These are phyloP conservation scores for Hordeum marinum DNA, from an alignment of 176 grass and related monocot genomes.

Conservation along the genomic window DNA sequence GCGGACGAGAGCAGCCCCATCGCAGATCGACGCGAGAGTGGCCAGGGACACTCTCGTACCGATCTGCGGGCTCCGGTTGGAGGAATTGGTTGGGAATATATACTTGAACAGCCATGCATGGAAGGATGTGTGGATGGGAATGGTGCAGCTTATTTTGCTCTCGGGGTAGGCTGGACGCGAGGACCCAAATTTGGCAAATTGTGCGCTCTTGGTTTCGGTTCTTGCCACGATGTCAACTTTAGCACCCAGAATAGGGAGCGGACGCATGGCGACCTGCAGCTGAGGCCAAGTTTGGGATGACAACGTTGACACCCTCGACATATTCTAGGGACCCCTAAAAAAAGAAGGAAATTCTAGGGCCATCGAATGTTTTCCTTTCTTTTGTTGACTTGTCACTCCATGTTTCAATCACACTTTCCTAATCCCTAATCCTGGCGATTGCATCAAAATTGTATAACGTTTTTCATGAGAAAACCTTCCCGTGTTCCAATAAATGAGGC, in stretches of 20 bases:
- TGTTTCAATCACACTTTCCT: too few relatives aligned
- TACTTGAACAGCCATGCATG: constrained; percentile 26
- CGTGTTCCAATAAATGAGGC: too few relatives aligned
- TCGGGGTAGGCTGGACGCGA: neutral
- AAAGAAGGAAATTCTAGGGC: too few relatives aligned
- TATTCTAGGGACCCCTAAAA: too few relatives aligned
- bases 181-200: constrained; percentile 19
- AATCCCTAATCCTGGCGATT: too few relatives aligned
- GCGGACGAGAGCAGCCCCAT: constrained; percentile 39
- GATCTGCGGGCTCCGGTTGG: constrained; percentile 5
- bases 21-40: constrained; percentile 46
- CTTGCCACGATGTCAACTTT: neutral
- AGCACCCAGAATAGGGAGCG: neutral
- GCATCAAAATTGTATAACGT: too few relatives aligned
- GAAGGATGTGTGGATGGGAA: constrained; percentile 33
- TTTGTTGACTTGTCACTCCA: too few relatives aligned
- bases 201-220: neutral
- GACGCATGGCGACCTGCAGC: neutral
- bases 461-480: too few relatives aligned
- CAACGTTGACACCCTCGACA: too few relatives aligned
- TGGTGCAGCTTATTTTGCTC: neutral
- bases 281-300: neutral
- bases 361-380: too few relatives aligned
- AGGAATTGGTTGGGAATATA: neutral
- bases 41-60: constrained; percentile 27